phyloP scores from a whole-genome alignment of 139 green algal genomes.

The Coccomyxa sp. region DNA sequence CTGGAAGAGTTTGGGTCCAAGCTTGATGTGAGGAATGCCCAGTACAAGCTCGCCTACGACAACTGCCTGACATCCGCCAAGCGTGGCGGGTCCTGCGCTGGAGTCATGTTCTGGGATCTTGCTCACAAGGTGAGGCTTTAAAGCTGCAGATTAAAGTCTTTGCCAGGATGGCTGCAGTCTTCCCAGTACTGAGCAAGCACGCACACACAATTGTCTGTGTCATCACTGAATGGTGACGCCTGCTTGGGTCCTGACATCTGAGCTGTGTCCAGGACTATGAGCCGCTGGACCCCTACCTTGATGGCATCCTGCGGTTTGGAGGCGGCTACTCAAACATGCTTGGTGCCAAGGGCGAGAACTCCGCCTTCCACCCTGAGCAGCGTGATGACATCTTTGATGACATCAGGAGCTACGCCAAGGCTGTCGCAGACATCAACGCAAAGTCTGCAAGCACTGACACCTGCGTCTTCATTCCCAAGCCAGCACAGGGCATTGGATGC shows the following conservation, averaged over 20 bases:
- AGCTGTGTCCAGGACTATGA: neutral
- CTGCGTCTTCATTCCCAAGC: neutral
- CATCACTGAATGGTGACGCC: neutral
- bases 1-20: conserved; percentile 11
- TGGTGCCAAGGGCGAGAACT: neutral
- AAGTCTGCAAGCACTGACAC: neutral
- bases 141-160: neutral
- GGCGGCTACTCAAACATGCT: conserved; percentile 3
- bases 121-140: neutral
- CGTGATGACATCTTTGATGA: neutral
- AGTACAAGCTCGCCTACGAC: conserved; percentile 5
- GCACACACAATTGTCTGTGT: neutral
- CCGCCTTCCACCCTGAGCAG: neutral
- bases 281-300: neutral
- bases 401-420: neutral
- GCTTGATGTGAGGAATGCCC: neutral
- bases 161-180: neutral
- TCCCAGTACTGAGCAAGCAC: neutral
- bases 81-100: neutral
- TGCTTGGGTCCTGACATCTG: neutral
- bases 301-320: neutral
- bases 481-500: neutral
- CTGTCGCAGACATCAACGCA: neutral
- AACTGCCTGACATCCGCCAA: conserved; percentile 1
- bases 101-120: conserved; percentile 12